Evolutionary conservation across 768 basidiomycete genomes (phyloP).

Genomic region (Tulasnella sp.): DNA sequence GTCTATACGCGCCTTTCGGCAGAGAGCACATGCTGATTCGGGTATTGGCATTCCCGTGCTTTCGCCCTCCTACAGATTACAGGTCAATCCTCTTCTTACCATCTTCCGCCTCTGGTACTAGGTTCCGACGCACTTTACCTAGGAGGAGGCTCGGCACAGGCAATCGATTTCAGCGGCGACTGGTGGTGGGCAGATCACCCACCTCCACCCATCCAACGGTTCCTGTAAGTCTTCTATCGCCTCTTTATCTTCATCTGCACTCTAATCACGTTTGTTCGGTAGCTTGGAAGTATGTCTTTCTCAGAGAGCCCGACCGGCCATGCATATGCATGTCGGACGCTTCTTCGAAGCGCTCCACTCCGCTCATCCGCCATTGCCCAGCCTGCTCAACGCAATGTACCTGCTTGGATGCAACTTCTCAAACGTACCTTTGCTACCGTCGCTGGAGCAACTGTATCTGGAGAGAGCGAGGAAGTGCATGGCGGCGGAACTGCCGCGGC

Average conservation of each 20-base stretch:
- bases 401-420: constrained; percentile 15
- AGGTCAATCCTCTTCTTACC: not conserved
- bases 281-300: constrained; percentile 2
- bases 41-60: not conserved
- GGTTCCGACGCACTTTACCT: not conserved
- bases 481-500: not conserved
- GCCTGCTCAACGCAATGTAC: constrained; percentile 15
- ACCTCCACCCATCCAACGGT: not conserved
- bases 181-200: constrained; percentile 9
- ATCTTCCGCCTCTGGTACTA: not conserved
- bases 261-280: not conserved
- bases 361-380: constrained; percentile 6
- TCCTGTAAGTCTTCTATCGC: not conserved
- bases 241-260: not conserved
- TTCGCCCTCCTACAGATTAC: not conserved
- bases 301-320: not conserved
- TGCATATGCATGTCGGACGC: constrained; percentile 1
- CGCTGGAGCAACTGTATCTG: constrained; percentile 1
- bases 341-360: constrained; percentile 1
- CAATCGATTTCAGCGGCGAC: constrained; percentile 3
- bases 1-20: not conserved
- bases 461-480: constrained; percentile 3
- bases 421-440: not conserved
- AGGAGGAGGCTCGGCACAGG: not conserved
- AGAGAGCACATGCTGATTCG: not conserved